A percentile compares a stretch with the other conserved stretches of the same genome.
phyloP scores from a whole-genome alignment of 371 early-diverging fungal species.

The Mucor racemosus region DNA sequence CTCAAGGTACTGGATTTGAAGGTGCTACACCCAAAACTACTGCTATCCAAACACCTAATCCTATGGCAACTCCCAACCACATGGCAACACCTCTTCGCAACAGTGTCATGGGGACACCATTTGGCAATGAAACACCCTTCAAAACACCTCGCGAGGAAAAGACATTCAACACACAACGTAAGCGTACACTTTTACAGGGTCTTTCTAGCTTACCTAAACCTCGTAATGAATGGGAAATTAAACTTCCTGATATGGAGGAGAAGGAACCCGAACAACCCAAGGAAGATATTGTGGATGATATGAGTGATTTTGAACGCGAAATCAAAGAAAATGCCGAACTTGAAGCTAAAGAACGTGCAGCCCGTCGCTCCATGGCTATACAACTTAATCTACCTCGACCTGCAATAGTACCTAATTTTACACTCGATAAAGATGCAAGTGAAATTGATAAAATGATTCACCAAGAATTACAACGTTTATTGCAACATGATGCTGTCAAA shows the following conservation, averaged over 20 bases:
- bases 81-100: slow-evolving; percentile 36
- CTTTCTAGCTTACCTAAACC: slow-evolving; percentile 84
- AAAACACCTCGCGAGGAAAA: slow-evolving; percentile 61
- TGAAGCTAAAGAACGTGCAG: slow-evolving; percentile 53
- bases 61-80: slow-evolving; percentile 65
- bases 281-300: slow-evolving; percentile 55
- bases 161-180: slow-evolving; percentile 56
- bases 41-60: slow-evolving; percentile 84
- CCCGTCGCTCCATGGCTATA: slow-evolving; percentile 75
- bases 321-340: slow-evolving; percentile 42
- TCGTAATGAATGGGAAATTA: slow-evolving; percentile 93
- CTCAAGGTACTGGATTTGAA: slow-evolving; percentile 68
- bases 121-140: slow-evolving; percentile 44
- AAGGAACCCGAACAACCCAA: slow-evolving; percentile 34
- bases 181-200: slow-evolving; percentile 56
- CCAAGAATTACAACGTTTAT: slow-evolving; percentile 64
- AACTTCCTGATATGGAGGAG: slow-evolving; percentile 73
- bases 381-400: slow-evolving; percentile 86
- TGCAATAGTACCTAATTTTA: slow-evolving; percentile 30
- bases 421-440: neutral
- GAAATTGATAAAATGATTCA: slow-evolving; percentile 54
- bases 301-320: slow-evolving; percentile 70
- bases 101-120: slow-evolving; percentile 21
- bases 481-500: slow-evolving; percentile 71
- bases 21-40: slow-evolving; percentile 70